Evolutionary conservation across 305 asterid genomes (phyloP), one percentile per base, ranked within the genome.

Genomic region (Lippia alba): DNA sequence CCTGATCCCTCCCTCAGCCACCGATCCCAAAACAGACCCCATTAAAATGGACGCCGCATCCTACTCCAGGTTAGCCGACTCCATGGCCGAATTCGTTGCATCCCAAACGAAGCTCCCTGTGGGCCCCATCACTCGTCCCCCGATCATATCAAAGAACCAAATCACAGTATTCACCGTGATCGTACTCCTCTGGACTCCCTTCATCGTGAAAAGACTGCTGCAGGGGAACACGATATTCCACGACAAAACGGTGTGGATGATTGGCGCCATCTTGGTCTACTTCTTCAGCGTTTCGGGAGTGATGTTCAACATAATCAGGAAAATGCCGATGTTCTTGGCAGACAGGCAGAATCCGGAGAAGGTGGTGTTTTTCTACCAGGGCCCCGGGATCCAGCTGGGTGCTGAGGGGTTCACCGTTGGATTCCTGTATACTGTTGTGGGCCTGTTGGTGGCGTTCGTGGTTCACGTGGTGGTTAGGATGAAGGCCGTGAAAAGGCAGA

Each of bases 261-360:
- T 76, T 4, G 89, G 83, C 24, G 80, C 91, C 5, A 66, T 83
- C 44, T 77, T 85, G 41, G 80, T 87, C 0, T 87, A 87, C 84
- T 85, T 87, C 40, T 87, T 87, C 59, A 87, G 94, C 55, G 91
- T 87, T 45, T 74, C 91, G 0, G 94, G 94, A 39, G 69, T 84
- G 3, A 87, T 85, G 91, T 79, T 80, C 63, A 87, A 82, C 51
- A 87, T 87, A 55, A 87, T 87, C 55, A 71, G 91, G 80, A 83
- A 87, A 71, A 84, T 84, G 78, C 91, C 94, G 0, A 69, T 87
- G 89, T 78, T 81, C 75, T 41, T 87, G 74, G 50, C 7, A 55
- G 91, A 87, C 70, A 80, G 73, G 76, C 59, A 83, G 67, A 86
- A 85, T 61, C 87, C 87, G 0, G 72, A 70, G 16, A 80, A 72